phyloP scores from a whole-genome alignment of 140 eudicot genomes.

The Bidens hawaiensis region DNA sequence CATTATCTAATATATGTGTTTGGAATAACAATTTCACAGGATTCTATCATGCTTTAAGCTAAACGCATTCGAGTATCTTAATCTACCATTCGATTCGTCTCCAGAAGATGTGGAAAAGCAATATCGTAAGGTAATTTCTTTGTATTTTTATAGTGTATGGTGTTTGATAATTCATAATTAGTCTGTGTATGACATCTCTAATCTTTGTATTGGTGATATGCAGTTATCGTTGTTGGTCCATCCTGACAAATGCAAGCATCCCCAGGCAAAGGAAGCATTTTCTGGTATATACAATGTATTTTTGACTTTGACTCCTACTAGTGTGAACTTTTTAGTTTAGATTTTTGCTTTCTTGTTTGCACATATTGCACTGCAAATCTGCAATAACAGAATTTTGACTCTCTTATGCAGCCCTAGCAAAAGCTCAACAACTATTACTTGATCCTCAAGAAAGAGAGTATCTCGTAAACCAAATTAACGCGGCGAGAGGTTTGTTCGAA shows the following conservation, averaged over 20 bases:
- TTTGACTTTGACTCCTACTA: background rate
- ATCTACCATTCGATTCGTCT: conserved; percentile 71
- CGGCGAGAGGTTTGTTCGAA: conserved; percentile 73
- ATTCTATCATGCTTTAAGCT: conserved; percentile 93
- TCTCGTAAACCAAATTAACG: conserved; percentile 70
- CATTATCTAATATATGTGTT: conserved; percentile 5
- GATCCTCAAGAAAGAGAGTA: conserved; percentile 92
- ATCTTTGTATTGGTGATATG: background rate
- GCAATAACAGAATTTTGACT: background rate
- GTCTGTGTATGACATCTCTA: background rate
- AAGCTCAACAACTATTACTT: conserved; percentile 89
- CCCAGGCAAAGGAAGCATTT: conserved; percentile 97
- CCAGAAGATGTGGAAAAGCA: conserved; percentile 85
- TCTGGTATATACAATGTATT: conserved; percentile 47
- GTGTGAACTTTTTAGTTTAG: background rate
- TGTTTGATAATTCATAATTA: background rate
- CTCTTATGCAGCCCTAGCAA: conserved; percentile 73
- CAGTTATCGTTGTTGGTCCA: conserved; percentile 92
- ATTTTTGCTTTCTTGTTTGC: background rate
- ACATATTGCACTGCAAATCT: conserved; percentile 8
- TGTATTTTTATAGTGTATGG: background rate
- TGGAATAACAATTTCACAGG: conserved; percentile 38
- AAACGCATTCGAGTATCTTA: conserved; percentile 88
- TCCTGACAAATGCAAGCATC: too few species aligned
- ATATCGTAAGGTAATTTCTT: conserved; percentile 71